Percentiles rank a stretch among this genome's conserved stretches.
Evolutionary conservation across 768 basidiomycete genomes (phyloP).

Genomic region (Paxillus rubicundulus): DNA sequence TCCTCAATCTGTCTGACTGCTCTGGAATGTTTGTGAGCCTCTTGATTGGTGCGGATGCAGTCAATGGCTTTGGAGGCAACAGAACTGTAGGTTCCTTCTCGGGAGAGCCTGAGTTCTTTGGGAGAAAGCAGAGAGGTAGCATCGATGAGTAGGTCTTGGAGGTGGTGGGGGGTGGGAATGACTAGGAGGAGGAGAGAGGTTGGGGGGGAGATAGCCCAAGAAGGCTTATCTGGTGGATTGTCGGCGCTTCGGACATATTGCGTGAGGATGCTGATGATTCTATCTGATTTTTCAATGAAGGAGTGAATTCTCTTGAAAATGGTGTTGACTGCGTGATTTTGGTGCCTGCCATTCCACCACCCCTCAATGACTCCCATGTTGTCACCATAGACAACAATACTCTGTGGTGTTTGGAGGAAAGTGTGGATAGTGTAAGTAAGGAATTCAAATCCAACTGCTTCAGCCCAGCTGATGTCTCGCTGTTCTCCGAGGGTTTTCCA

Average conservation of each 20-base stretch:
- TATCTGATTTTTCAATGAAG: neutral
- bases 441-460: conserved; percentile 7
- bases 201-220: conserved; percentile 8
- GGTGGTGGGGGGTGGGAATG: conserved; percentile 3
- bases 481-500: no score
- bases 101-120: neutral
- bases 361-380: conserved; percentile 10
- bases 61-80: conserved; percentile 1
- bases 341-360: conserved; percentile 10
- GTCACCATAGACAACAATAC: conserved; percentile 9
- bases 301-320: conserved; percentile 11
- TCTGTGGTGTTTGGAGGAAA: no score
- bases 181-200: conserved; percentile 7
- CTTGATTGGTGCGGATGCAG: neutral
- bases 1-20: neutral
- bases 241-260: conserved; percentile 2
- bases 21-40: neutral
- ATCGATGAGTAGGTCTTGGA: conserved; percentile 3
- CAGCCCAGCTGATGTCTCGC: conserved; percentile 45
- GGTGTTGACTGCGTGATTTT: conserved; percentile 6
- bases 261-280: conserved; percentile 5
- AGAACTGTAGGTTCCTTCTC: neutral
- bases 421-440: neutral
- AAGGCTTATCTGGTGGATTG: conserved; percentile 23
- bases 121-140: neutral